Evolutionary conservation across 805 yeast species (phyloP).

Genomic region (Scheffersomyces spartinae): DNA sequence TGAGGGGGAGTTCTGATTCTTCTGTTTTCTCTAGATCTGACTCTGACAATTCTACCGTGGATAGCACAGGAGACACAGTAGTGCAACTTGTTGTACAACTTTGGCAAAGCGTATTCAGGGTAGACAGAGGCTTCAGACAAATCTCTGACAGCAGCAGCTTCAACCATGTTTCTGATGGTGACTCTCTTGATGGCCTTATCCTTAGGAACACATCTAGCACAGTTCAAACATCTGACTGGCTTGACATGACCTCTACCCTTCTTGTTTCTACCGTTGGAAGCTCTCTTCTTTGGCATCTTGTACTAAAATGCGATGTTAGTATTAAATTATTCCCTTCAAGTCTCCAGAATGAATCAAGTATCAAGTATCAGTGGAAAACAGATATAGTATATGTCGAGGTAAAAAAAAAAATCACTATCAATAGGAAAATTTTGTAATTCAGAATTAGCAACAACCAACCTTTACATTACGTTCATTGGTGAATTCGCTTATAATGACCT

Average conservation of each 20-base stretch:
- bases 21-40: constrained; percentile 98
- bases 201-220: constrained; percentile 99
- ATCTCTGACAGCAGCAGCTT: constrained; percentile 99
- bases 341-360: no score
- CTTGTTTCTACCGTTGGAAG: constrained; percentile 99
- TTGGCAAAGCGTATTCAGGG: constrained; percentile 98
- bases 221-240: constrained; percentile 99
- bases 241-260: constrained; percentile 99
- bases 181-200: constrained; percentile 99
- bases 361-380: no score
- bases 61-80: constrained; percentile 99
- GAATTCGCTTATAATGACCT: no score
- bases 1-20: constrained; percentile 98
- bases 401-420: no score
- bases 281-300: constrained; percentile 99
- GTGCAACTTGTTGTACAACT: constrained; percentile 98
- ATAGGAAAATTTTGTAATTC: no score
- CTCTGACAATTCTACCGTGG: constrained; percentile 99
- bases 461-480: no score
- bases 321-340: no score
- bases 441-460: no score
- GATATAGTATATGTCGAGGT: no score
- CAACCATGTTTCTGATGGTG: constrained; percentile 99
- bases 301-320: constrained; percentile 15
- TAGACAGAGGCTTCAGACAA: constrained; percentile 98